Base-by-base conservation (phyloP, 331 rosid genomes). In the Rhamnella rubrinervis region DNA sequence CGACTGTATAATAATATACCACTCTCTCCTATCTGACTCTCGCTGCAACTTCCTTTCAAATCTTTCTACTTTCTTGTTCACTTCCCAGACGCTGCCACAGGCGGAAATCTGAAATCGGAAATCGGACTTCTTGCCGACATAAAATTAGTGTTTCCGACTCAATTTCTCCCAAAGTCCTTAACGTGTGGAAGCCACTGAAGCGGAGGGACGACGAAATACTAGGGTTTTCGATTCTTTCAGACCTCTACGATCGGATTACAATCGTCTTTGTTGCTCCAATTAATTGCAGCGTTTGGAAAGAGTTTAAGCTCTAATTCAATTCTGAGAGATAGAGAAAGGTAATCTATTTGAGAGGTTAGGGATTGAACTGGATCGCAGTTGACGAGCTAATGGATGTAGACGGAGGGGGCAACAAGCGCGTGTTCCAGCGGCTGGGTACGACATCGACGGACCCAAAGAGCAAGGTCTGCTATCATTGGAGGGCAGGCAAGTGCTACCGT, bases 381-480 rank as follows among this genome's bases (percentile, higher is more conserved):
- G 23, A 38, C 38, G 64, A 70, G 74, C 83, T 28, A 46, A 92
- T 93, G 98, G 98, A 93, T 74, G 59, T 81, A 11, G 96, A 93
- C 51, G 92, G 95, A 21, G 84, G 78, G 51, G 82, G 91, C 20
- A 77, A 63, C 75, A 90, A 93, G 82, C 97, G 97, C 63, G 87
- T 87, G 28, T 93, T 79, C 68, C 77, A 84, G 38, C 78, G 97
- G 12, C 77, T 88, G 39, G 86, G 91, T 59, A 87, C 86, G 1
- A 74, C 88, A 6, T 59, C 82, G 3, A 56, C 78, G 13, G 96
- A 85, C 55, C 1, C 77, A 1, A 90, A 65, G 84, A 67, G 72
- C 61, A 88, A 81, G 76, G 98, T 93, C 13, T 93, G 98, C 77
- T 91, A 2, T 76, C 87, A 88, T 72, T 93, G 98, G 98, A 87